phyloP scores from a whole-genome alignment of 306 rosid genomes.

The Lotus japonicus region DNA sequence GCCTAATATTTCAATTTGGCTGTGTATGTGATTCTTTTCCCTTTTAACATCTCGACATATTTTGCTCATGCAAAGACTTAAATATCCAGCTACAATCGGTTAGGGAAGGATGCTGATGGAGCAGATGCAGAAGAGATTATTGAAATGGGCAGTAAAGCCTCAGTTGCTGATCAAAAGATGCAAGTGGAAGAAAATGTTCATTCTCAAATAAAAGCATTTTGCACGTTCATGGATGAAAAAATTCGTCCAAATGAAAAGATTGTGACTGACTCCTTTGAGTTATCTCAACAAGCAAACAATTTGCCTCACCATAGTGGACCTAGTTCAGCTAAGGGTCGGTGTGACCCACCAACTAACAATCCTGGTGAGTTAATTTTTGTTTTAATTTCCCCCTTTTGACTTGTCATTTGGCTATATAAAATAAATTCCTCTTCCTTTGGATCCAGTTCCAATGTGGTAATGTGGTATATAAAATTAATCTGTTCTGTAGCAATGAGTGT shows the following conservation, averaged over 20 bases:
- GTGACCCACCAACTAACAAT: conserved; percentile 24
- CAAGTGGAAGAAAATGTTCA: conserved; percentile 85
- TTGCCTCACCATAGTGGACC: conserved; percentile 45
- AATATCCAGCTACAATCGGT: conserved; percentile 58
- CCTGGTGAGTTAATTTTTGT: conserved; percentile 22
- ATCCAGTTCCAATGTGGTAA: background rate
- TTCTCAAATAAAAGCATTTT: conserved; percentile 55
- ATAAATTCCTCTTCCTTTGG: background rate
- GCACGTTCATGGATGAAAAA: conserved; percentile 64
- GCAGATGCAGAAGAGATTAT: conserved; percentile 73
- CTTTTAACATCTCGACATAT: conserved; percentile 15
- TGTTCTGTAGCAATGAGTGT: background rate
- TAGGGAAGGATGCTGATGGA: conserved; percentile 70
- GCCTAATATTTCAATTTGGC: background rate
- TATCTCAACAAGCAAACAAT: conserved; percentile 32
- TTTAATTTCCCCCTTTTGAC: background rate
- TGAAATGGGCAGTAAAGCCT: conserved; percentile 66
- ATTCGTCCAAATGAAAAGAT: conserved; percentile 44
- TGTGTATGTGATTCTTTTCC: background rate
- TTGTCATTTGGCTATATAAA: background rate
- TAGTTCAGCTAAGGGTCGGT: conserved; percentile 47
- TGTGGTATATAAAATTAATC: too few relatives aligned
- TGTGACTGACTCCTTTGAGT: conserved; percentile 26
- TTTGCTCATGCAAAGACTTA: conserved; percentile 39
- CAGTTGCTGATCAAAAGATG: conserved; percentile 63